A percentile compares a stretch with the other conserved stretches of the same genome.
phyloP scores from a whole-genome alignment of 1,284 basidiomycete genomes.

The Rhodotorula sp. region DNA sequence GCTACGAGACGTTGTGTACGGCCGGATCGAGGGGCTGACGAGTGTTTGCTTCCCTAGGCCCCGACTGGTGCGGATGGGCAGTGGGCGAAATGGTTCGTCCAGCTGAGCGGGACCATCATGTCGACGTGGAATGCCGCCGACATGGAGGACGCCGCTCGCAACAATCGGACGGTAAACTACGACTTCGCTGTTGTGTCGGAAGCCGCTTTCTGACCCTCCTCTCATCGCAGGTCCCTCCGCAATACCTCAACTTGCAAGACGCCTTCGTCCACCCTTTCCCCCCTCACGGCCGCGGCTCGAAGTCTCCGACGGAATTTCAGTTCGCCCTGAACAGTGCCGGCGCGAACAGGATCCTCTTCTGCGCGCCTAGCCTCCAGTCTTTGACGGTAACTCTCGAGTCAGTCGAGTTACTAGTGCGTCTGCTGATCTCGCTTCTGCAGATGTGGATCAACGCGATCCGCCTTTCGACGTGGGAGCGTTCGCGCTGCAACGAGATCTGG shows the following conservation, averaged over 20 bases:
- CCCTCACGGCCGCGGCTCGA: conserved; percentile 52
- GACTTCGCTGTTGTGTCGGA: background rate
- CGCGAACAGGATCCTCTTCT: conserved; percentile 84
- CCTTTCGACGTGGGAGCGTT: conserved; percentile 91
- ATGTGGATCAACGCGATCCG: conserved; percentile 92
- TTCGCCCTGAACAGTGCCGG: conserved; percentile 93
- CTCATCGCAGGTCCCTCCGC: conserved; percentile 30
- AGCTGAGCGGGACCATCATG: conserved; percentile 41
- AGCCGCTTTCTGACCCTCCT: too few species aligned
- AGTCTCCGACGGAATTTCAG: conserved; percentile 63
- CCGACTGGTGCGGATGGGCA: conserved; percentile 18
- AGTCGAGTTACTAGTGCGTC: too few species aligned
- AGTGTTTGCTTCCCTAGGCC: conserved; percentile 1
- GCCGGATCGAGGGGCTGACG: background rate
- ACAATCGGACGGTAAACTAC: conserved; percentile 28
- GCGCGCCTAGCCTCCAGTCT: conserved; percentile 67
- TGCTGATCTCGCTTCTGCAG: conserved; percentile 45
- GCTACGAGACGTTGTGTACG: too few species aligned
- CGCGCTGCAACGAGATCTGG: conserved; percentile 93
- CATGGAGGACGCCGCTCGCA: conserved; percentile 41
- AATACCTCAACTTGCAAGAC: conserved; percentile 51
- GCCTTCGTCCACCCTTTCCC: conserved; percentile 55
- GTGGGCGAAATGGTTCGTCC: conserved; percentile 44
- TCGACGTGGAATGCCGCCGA: conserved; percentile 43
- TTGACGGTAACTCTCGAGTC: conserved; percentile 48